Evolutionary conservation across 208 protist species (phyloP).

Genomic region (Crithidia expoeki): DNA sequence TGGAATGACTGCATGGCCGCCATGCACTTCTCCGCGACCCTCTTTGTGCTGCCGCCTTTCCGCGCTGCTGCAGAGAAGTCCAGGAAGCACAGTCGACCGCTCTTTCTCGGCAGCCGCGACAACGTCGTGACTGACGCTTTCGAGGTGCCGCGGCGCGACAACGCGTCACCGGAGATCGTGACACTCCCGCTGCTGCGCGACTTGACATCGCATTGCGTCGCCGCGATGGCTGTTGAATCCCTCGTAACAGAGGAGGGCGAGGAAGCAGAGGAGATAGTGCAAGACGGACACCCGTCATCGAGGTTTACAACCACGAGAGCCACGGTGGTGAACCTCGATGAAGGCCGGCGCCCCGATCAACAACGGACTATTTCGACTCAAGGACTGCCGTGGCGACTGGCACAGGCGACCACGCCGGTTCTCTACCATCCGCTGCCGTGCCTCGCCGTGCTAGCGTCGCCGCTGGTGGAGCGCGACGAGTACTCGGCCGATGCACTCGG

Average conservation of each 20-base stretch:
- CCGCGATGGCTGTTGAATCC: slow-evolving; percentile 8
- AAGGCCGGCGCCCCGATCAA: neutral
- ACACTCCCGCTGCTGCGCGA: slow-evolving; percentile 19
- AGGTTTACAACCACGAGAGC: neutral
- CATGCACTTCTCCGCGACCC: slow-evolving; percentile 28
- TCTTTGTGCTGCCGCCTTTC: slow-evolving; percentile 20
- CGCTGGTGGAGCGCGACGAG: slow-evolving; percentile 46
- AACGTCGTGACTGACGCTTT: slow-evolving; percentile 24
- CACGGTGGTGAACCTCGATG: slow-evolving; percentile 9
- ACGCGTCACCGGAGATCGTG: slow-evolving; percentile 14
- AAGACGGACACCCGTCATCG: neutral
- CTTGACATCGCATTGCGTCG: slow-evolving; percentile 6
- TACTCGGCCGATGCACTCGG: slow-evolving; percentile 25
- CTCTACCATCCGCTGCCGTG: slow-evolving; percentile 45
- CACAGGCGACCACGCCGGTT: slow-evolving; percentile 15
- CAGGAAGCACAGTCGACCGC: slow-evolving; percentile 17
- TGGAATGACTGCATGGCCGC: slow-evolving; percentile 6
- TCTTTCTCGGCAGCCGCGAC: slow-evolving; percentile 25
- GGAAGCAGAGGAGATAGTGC: neutral
- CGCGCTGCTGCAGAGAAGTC: neutral
- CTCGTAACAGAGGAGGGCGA: neutral
- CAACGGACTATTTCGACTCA: neutral
- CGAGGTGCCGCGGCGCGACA: slow-evolving; percentile 20
- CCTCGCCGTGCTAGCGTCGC: slow-evolving; percentile 47
- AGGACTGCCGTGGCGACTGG: slow-evolving; percentile 7